phyloP scores from a whole-genome alignment of 1,284 basidiomycete species.

The Wolfiporia cocos region DNA sequence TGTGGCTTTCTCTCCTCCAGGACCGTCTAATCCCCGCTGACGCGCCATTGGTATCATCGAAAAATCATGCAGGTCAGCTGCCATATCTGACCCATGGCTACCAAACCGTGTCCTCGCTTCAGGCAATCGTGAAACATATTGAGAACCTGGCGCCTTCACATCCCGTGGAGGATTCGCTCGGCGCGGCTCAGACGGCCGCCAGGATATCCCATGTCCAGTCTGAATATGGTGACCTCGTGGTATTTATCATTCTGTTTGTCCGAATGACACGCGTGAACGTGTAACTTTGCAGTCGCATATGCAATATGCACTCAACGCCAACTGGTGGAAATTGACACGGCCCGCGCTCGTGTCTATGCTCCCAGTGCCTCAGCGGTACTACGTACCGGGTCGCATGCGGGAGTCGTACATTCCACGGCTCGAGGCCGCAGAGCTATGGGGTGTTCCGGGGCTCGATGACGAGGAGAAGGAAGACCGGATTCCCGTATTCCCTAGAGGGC shows the following conservation, averaged over 20 bases:
- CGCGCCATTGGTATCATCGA: no score
- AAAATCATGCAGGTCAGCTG: constrained; percentile 46
- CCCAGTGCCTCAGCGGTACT: constrained; percentile 65
- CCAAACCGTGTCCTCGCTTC: constrained; percentile 42
- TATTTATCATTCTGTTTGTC: constrained; percentile 31
- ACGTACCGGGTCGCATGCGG: constrained; percentile 59
- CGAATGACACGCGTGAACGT: constrained; percentile 4
- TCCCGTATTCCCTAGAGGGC: constrained; percentile 24
- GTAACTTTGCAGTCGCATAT: constrained; percentile 37
- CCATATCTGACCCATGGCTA: constrained; percentile 61
- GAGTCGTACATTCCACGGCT: constrained; percentile 49
- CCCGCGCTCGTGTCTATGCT: constrained; percentile 50
- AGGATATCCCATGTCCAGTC: constrained; percentile 60
- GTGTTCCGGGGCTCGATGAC: constrained; percentile 36
- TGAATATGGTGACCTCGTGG: constrained; percentile 63
- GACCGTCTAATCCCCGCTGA: no score
- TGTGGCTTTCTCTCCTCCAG: no score
- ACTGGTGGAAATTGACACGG: constrained; percentile 54
- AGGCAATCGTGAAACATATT: constrained; percentile 61
- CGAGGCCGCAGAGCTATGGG: constrained; percentile 61
- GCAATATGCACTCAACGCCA: constrained; percentile 54
- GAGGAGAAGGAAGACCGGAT: constrained; percentile 30
- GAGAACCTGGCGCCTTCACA: constrained; percentile 35
- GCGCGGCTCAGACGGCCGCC: constrained; percentile 44
- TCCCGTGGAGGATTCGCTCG: constrained; percentile 42